phyloP scores from a whole-genome alignment of 495 filamentous ascomycete genomes.

The Polyplosphaeria fusca region DNA sequence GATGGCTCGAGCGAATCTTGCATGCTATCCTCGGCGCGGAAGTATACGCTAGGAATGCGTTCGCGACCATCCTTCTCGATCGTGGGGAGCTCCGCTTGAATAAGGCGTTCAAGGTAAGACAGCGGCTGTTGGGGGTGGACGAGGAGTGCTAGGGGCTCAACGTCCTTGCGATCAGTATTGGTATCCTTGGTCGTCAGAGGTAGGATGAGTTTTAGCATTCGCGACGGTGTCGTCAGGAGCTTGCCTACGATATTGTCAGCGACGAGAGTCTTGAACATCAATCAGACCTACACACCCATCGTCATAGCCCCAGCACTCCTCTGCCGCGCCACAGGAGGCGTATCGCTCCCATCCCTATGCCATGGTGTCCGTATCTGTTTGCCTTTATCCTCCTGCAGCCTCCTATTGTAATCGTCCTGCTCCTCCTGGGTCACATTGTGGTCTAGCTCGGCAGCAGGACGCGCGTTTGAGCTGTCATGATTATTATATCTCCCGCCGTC shows the following conservation, averaged over 20 bases:
- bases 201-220: constrained; percentile 83
- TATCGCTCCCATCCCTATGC: constrained; percentile 65
- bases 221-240: constrained; percentile 83
- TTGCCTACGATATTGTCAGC: constrained; percentile 60
- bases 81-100: constrained; percentile 81
- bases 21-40: constrained; percentile 72
- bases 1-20: constrained; percentile 52
- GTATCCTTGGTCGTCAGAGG: constrained; percentile 65
- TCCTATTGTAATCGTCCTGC: constrained; percentile 41
- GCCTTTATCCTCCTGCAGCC: constrained; percentile 48
- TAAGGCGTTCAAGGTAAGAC: constrained; percentile 85
- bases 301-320: constrained; percentile 55
- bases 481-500: neutral
- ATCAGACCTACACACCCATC: constrained; percentile 51
- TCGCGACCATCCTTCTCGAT: constrained; percentile 60
- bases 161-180: constrained; percentile 57
- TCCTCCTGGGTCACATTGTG: constrained; percentile 41
- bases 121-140: constrained; percentile 91
- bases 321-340: constrained; percentile 51
- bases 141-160: constrained; percentile 82
- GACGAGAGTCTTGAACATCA: neutral
- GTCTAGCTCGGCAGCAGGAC: constrained; percentile 36
- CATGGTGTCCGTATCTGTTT: constrained; percentile 59
- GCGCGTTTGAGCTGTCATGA: constrained; percentile 29
- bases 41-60: constrained; percentile 65